Conservation (phyloP, 805 yeast species). For the Maudiozyma saulgeensis region DNA sequence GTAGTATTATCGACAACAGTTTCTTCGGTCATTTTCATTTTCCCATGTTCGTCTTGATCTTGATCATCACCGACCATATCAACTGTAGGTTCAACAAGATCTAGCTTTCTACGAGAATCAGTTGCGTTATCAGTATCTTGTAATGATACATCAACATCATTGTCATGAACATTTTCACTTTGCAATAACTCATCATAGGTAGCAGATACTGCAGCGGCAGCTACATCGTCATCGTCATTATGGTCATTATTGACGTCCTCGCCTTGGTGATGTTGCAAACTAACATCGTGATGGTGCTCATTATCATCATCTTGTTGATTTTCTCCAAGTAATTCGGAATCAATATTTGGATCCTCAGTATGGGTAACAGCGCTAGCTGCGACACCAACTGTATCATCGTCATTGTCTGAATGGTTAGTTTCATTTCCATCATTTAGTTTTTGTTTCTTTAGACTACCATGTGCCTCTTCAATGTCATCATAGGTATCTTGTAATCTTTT, state of each 20-base stretch:
- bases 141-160: conserved; percentile 5
- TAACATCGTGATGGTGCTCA: conserved; percentile 5
- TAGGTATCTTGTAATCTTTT: background rate
- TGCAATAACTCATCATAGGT: conserved; percentile 18
- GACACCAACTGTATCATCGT: background rate
- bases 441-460: background rate
- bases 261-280: background rate
- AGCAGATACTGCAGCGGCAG: conserved; percentile 19
- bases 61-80: background rate
- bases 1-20: background rate
- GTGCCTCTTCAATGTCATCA: background rate
- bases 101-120: background rate
- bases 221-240: background rate
- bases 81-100: no score
- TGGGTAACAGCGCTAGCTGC: background rate
- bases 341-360: conserved; percentile 17
- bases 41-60: background rate
- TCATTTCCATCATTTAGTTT: background rate
- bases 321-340: conserved; percentile 21
- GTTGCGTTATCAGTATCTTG: background rate
- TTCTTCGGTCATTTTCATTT: background rate
- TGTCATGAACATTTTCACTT: conserved; percentile 11
- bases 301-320: conserved; percentile 3
- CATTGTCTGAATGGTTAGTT: background rate
- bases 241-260: background rate